Evolutionary conservation across 768 basidiomycete genomes (phyloP), one percentile per base, ranked within the genome.

Genomic region (Tricholoma bakamatsutake): DNA sequence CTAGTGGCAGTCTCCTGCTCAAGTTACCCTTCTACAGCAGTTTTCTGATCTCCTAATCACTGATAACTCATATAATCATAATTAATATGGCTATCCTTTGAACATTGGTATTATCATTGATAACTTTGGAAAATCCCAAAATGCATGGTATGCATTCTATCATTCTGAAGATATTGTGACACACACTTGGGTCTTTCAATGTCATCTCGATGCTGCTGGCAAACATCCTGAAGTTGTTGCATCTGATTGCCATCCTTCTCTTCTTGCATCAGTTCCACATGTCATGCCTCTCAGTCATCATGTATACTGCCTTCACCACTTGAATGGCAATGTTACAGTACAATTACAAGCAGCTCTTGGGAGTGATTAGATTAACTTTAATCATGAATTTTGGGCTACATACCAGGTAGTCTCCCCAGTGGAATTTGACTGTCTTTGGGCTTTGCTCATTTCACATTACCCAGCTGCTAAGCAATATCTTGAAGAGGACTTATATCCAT

Each of bases 1-100:
- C 1, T 71, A 64, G 62, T 73, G 72, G 71, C 68, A 69, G 54
- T 68, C 66, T 6, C 69, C 70, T 10, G 17, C 30, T 0, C 71
- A 73, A 50, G 56, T 49, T 0, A 40, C 59, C 1, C 62, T 71
- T 9, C 57, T 60, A 4, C n/a, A 47, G 21, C 59, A 50, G 5
- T 66, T 42, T 47, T 40, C 28, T 11, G 39, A 40, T 11, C 15
- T 17, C 39, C 39, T 17, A 4, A 40, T 40, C 39, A 17, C 5
- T 18, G 39, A 40, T 11, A 40, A 40, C 17, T 7, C 39, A n/a
- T 40, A 40, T 40, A 40, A 40, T 39, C 37, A n/a, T 7, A 40
- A 40, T 7, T 1, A 40, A 5, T 17, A 11, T 18, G 66, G 57
- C 1, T 61, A 60, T 49, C 56, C 67, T 6, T 50, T 67, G 8